Evolutionary conservation across 2,329 filamentous ascomycete species (phyloP).

Genomic region (Neonectria magnoliae): DNA sequence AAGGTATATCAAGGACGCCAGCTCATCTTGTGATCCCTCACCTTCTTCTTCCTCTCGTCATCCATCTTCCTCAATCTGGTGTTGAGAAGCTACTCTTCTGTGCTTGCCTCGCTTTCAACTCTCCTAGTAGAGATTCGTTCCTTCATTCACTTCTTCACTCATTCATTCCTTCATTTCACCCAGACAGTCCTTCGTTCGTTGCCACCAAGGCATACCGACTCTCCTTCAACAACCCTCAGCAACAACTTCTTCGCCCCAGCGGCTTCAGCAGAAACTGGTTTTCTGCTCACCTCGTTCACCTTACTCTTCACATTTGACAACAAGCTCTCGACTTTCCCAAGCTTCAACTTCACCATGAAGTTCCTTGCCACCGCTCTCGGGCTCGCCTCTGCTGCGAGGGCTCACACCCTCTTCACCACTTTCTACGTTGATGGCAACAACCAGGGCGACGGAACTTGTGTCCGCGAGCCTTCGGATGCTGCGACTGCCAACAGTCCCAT

Average conservation of each 20-base stretch:
- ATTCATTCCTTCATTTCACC: constrained; percentile 30
- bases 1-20: constrained; percentile 33
- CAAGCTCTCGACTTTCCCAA: neutral
- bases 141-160: constrained; percentile 21
- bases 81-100: constrained; percentile 28
- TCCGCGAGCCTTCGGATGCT: constrained; percentile 70
- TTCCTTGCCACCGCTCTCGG: constrained; percentile 45
- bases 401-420: constrained; percentile 72
- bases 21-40: constrained; percentile 15
- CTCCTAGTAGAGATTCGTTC: constrained; percentile 25
- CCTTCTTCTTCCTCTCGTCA: constrained; percentile 24
- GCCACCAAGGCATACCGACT: constrained; percentile 19
- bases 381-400: constrained; percentile 53
- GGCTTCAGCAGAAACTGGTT: constrained; percentile 39
- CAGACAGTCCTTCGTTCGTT: constrained; percentile 31
- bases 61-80: constrained; percentile 34
- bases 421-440: constrained; percentile 69
- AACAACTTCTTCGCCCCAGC: constrained; percentile 30
- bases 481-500: constrained; percentile 67
- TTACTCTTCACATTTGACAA: neutral
- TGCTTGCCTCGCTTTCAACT: constrained; percentile 15
- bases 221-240: constrained; percentile 17
- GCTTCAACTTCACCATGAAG: constrained; percentile 49
- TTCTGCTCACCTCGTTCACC: constrained; percentile 28
- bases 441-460: constrained; percentile 77